Evolutionary conservation across 1,284 basidiomycete genomes (phyloP).

Genomic region (Porodaedalea pini): DNA sequence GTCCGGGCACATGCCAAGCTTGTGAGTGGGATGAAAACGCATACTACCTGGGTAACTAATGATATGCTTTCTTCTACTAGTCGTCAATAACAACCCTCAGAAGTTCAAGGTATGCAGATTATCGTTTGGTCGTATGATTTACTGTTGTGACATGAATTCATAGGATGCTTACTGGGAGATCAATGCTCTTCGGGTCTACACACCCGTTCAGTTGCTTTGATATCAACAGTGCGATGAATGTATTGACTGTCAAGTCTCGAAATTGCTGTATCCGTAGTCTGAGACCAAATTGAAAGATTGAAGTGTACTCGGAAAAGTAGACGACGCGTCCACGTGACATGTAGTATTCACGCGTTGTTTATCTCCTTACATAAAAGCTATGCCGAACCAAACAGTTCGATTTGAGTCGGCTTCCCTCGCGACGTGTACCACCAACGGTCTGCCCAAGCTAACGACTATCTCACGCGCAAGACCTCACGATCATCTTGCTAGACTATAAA

Average conservation of each 20-base stretch:
- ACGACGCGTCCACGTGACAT: too few species aligned
- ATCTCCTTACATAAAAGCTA: too few species aligned
- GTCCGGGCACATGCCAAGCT: slow-evolving; percentile 21
- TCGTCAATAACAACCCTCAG: slow-evolving; percentile 34
- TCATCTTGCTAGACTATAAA: too few species aligned
- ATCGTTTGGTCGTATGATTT: not conserved
- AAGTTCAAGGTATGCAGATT: slow-evolving; percentile 27
- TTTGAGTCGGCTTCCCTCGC: not conserved
- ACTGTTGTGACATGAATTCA: not conserved
- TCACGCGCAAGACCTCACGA: too few species aligned
- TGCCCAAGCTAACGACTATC: not conserved
- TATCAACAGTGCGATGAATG: too few species aligned
- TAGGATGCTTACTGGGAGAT: slow-evolving; percentile 40
- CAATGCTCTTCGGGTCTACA: slow-evolving; percentile 38
- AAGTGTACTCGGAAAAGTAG: too few species aligned
- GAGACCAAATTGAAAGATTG: not conserved
- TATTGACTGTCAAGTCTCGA: too few species aligned
- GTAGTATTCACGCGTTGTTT: too few species aligned
- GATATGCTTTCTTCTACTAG: slow-evolving; percentile 10
- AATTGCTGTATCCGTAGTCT: too few species aligned
- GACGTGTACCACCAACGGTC: not conserved
- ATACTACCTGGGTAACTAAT: not conserved
- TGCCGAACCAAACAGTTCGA: too few species aligned
- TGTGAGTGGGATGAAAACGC: slow-evolving; percentile 21
- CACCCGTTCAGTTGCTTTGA: slow-evolving; percentile 7